A percentile compares a stretch with the other conserved stretches of the same genome.
Evolutionary conservation across 2,329 filamentous ascomycete species (phyloP).

Genomic region (Tolypocladium tundrense): DNA sequence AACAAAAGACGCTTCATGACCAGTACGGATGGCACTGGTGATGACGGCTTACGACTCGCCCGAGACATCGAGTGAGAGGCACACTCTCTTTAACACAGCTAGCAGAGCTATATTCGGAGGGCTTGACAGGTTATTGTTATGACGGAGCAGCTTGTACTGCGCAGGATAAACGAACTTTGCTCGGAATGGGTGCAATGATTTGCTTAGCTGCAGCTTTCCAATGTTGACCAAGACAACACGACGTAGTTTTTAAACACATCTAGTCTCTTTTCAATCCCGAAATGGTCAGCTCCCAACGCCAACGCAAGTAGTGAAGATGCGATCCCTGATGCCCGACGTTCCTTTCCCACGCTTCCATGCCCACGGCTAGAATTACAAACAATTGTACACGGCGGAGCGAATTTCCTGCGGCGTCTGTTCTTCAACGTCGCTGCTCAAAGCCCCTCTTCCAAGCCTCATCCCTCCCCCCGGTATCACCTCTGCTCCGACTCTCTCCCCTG

Average conservation of each 20-base stretch:
- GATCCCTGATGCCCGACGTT: background rate
- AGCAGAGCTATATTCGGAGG: background rate
- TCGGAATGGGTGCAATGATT: background rate
- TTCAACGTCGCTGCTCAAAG: background rate
- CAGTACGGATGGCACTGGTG: background rate
- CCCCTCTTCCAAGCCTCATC: background rate
- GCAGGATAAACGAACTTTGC: conserved; percentile 3
- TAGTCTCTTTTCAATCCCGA: background rate
- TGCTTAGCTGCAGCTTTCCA: background rate
- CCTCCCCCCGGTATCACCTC: background rate
- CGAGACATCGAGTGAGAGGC: background rate
- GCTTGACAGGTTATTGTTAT: background rate
- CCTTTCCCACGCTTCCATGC: background rate
- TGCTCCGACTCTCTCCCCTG: background rate
- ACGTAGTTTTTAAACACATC: conserved; percentile 2
- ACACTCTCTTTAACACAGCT: background rate
- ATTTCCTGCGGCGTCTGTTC: background rate
- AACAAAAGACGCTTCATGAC: background rate
- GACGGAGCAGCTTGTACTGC: conserved; percentile 1
- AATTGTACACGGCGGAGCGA: background rate
- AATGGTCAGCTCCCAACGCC: background rate
- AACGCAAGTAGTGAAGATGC: background rate
- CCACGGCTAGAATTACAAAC: background rate
- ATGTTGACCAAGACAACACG: background rate
- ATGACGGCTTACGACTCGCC: background rate